Base-by-base conservation (phyloP, 129 eudicot genomes). In the Flaveria sonorensis region DNA sequence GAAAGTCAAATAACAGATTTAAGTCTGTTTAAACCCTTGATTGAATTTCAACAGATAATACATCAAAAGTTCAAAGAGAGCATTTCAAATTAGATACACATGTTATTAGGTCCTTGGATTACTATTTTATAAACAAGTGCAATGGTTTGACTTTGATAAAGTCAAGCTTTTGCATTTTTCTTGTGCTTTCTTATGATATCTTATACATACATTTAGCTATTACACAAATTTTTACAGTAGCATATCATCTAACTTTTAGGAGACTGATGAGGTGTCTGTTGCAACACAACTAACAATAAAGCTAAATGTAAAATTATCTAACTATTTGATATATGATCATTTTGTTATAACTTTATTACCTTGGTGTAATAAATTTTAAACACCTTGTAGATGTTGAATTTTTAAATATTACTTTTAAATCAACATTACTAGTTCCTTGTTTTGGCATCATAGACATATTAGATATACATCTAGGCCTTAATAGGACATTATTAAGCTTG, bases 151-250 rank as follows among this genome's bases (percentile, higher is more conserved):
- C 39, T 45, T 70, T 23, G 50, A 70, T 3, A 76, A 26, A 68
- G 28, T 32, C 76, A 72, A 56, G 30, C 30, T 72, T 55, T 18
- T 36, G 51, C 66, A 23, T 36, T 19, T 72, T 10, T 36, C 68
- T 20, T 20, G 56, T 73, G 18, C 9, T 70, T 32, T 52, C 63
- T 46, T 14, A 28, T 28, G 12, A 24, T 48, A 26, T 23, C 15
- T 10, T 8, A 12, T 32, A 14, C 21, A 45, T 43, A 43, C 14
- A 11, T 68, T 19, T 40, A 67, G 10, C 52, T 40, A 43, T 46
- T 23, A 70, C 51, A 72, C n/a, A 77, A 23, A 39, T 36, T 26
- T n/a, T 12, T 57, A 39, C 16, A 47, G 52, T 47, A 47, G 52
- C 52, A 12, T 12, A 47, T 47, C 5, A 47, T 47, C 52, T 47